Evolutionary conservation across 169 alveolate species (phyloP).

Genomic region (Plasmodium gonderi): DNA sequence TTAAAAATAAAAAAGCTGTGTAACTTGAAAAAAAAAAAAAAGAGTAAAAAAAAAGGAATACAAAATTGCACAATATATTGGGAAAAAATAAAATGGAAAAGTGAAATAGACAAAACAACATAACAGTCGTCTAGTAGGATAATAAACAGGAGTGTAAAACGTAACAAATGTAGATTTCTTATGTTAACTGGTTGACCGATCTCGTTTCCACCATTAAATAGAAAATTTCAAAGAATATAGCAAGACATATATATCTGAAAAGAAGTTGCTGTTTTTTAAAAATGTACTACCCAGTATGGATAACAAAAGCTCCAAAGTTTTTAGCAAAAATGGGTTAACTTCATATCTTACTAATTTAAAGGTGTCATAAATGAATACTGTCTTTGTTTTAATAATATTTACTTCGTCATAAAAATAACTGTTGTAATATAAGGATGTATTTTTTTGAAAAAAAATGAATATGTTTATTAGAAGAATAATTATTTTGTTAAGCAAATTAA

Average conservation of each 20-base stretch:
- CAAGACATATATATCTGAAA: conserved; percentile 38
- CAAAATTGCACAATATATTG: not conserved
- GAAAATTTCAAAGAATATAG: conserved; percentile 55
- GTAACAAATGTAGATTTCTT: not conserved
- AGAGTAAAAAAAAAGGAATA: not conserved
- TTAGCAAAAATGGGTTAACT: conserved; percentile 60
- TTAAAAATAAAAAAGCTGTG: not conserved
- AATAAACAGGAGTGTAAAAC: not conserved
- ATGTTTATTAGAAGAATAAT: conserved; percentile 55
- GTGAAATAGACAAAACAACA: not conserved
- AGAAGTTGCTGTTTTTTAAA: conserved; percentile 41
- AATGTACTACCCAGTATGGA: conserved; percentile 11
- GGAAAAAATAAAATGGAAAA: not conserved
- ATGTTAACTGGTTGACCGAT: not conserved
- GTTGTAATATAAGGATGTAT: conserved; percentile 20
- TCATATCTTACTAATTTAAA: conserved; percentile 53
- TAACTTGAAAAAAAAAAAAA: not conserved
- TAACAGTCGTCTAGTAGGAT: not conserved
- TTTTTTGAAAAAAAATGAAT: conserved; percentile 51
- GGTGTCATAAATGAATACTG: not conserved
- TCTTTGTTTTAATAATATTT: conserved; percentile 14
- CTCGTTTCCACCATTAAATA: not conserved
- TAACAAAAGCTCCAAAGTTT: conserved; percentile 50
- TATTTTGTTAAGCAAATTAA: conserved; percentile 60
- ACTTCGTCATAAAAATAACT: conserved; percentile 73